phyloP scores from a whole-genome alignment of 2,329 filamentous ascomycete species.

The Calonectria multiphialidica region DNA sequence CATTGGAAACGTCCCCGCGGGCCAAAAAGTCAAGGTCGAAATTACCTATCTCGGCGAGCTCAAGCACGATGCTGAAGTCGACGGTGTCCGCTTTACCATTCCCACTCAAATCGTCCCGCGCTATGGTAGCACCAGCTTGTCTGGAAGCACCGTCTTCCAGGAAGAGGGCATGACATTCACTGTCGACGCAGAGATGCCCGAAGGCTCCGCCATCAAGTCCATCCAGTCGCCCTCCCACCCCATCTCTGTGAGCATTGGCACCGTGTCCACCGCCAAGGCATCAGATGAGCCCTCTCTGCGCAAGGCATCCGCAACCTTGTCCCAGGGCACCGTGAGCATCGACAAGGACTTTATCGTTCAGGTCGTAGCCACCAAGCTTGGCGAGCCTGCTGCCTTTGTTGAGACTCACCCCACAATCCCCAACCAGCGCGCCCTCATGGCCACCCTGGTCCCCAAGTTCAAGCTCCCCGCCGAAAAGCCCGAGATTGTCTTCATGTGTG shows the following conservation, averaged over 20 bases:
- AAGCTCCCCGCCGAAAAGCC: slow-evolving; percentile 64
- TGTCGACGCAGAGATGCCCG: slow-evolving; percentile 60
- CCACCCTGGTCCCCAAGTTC: slow-evolving; percentile 78
- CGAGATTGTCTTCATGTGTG: slow-evolving; percentile 80
- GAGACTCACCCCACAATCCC: slow-evolving; percentile 73
- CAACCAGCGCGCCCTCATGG: slow-evolving; percentile 76
- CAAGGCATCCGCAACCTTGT: slow-evolving; percentile 72
- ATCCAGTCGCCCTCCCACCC: slow-evolving; percentile 77
- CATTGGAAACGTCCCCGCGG: slow-evolving; percentile 75
- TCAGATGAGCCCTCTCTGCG: slow-evolving; percentile 64
- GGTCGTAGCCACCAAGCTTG: slow-evolving; percentile 70
- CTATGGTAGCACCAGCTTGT: slow-evolving; percentile 60
- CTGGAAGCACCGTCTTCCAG: slow-evolving; percentile 5
- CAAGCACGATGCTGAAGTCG: slow-evolving; percentile 76
- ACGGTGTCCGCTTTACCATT: slow-evolving; percentile 77
- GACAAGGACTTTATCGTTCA: slow-evolving; percentile 77
- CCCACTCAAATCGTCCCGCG: slow-evolving; percentile 76
- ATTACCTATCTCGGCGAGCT: slow-evolving; percentile 78
- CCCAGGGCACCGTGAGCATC: slow-evolving; percentile 64
- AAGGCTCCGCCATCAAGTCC: slow-evolving; percentile 67
- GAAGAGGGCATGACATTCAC: slow-evolving; percentile 44
- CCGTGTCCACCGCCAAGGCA: slow-evolving; percentile 53
- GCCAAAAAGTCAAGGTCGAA: slow-evolving; percentile 67
- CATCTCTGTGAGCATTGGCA: slow-evolving; percentile 74
- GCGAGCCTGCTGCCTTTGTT: slow-evolving; percentile 72